Percentiles rank a stretch among this genome's conserved stretches.
phyloP scores from a whole-genome alignment of 192 early-diverging fungal species.

The Backusella sp. region DNA sequence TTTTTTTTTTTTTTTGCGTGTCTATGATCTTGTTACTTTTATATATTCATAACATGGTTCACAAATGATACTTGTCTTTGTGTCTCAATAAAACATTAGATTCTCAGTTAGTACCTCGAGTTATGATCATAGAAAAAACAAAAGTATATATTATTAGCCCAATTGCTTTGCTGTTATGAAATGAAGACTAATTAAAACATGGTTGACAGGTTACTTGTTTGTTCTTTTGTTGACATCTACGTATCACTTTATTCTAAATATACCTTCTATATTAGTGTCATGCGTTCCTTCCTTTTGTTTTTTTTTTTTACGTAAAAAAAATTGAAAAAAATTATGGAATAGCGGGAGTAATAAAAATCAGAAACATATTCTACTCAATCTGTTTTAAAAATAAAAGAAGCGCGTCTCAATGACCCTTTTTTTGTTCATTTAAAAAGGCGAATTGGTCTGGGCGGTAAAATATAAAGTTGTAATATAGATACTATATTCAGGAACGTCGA shows the following conservation, averaged over 20 bases:
- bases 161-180: too few relatives aligned
- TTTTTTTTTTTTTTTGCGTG: too few relatives aligned
- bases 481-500: not conserved
- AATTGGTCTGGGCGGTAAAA: not conserved
- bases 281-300: not conserved
- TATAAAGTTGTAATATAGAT: not conserved
- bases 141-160: too few relatives aligned
- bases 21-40: too few relatives aligned
- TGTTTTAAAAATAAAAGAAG: too few relatives aligned
- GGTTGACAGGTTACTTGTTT: not conserved
- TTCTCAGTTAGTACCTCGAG: too few relatives aligned
- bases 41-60: too few relatives aligned
- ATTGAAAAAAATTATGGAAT: not conserved
- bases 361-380: not conserved
- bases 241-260: not conserved
- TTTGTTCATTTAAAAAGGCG: not conserved
- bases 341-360: not conserved
- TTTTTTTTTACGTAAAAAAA: conserved; percentile 1
- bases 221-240: not conserved
- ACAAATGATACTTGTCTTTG: too few relatives aligned
- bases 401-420: too few relatives aligned
- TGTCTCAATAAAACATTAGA: too few relatives aligned
- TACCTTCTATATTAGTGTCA: not conserved
- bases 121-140: too few relatives aligned
- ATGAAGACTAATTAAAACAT: not conserved